Conservation (phyloP, 192 early-diverging fungal species). For the Coemansia sp. region DNA sequence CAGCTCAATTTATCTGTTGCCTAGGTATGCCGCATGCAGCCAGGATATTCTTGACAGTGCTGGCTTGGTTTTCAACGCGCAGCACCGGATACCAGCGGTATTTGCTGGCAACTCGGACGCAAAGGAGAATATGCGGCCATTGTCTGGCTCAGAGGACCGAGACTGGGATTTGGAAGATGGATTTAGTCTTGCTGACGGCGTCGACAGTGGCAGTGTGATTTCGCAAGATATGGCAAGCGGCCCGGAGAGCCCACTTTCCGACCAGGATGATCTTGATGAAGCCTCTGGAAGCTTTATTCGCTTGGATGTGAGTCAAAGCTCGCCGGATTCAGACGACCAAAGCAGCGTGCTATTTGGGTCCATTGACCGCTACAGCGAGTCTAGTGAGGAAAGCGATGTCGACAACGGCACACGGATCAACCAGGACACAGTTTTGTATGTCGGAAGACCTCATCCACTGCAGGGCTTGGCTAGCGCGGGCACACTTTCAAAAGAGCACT, state of each 20-base stretch:
- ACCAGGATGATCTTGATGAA: background rate
- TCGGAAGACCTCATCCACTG: constrained; percentile 26
- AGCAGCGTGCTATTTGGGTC: background rate
- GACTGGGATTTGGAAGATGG: constrained; percentile 22
- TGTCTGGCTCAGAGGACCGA: background rate
- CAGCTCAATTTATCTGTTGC: constrained; percentile 20
- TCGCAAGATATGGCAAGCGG: constrained; percentile 28
- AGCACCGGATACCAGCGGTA: background rate
- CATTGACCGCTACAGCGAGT: background rate
- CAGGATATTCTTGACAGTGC: constrained; percentile 16
- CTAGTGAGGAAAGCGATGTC: constrained; percentile 7
- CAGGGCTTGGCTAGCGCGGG: background rate
- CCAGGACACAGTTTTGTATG: constrained; percentile 48
- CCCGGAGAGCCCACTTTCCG: constrained; percentile 7
- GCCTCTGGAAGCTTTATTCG: background rate
- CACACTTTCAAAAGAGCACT: background rate
- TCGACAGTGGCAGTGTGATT: constrained; percentile 28
- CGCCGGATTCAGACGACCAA: background rate
- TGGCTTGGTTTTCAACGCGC: background rate
- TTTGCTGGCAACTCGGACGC: background rate
- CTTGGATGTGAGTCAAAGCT: background rate
- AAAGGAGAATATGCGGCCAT: background rate
- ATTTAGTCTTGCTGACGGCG: constrained; percentile 6
- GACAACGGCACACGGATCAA: constrained; percentile 17
- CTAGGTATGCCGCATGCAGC: constrained; percentile 24